Evolutionary conservation across 768 basidiomycete genomes (phyloP).

Genomic region (Nidularia pulvinata): DNA sequence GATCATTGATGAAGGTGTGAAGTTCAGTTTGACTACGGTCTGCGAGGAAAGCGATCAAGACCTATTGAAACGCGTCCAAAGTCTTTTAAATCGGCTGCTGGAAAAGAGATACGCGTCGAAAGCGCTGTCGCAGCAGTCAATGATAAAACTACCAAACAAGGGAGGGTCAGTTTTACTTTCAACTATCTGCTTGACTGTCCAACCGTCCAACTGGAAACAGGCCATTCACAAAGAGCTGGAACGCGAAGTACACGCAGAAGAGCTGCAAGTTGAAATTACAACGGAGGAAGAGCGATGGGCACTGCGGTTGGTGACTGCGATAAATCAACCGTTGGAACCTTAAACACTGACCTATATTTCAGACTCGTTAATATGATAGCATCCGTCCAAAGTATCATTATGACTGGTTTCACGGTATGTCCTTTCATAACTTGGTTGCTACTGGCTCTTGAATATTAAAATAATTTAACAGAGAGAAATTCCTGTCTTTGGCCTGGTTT

Average conservation of each 20-base stretch:
- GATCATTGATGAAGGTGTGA: constrained; percentile 58
- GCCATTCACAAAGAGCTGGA: constrained; percentile 80
- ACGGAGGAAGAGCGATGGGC: constrained; percentile 80
- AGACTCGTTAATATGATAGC: constrained; percentile 78
- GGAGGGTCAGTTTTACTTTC: constrained; percentile 40
- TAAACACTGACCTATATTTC: background rate
- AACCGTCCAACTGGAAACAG: constrained; percentile 23
- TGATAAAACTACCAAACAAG: constrained; percentile 51
- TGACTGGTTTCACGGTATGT: constrained; percentile 50
- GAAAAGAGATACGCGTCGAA: constrained; percentile 60
- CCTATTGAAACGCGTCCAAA: constrained; percentile 50
- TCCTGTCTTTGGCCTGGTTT: constrained; percentile 78
- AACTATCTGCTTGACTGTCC: background rate
- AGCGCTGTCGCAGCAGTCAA: constrained; percentile 50
- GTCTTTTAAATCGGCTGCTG: constrained; percentile 53
- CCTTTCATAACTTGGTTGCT: background rate
- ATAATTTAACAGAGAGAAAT: constrained; percentile 64
- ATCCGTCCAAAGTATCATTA: constrained; percentile 52
- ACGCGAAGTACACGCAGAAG: constrained; percentile 62
- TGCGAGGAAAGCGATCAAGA: constrained; percentile 54
- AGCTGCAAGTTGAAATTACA: constrained; percentile 45
- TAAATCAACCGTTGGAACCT: background rate
- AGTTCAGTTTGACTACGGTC: constrained; percentile 75
- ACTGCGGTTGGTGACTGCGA: constrained; percentile 48
- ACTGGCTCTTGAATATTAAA: background rate